These are phyloP conservation scores for Trichophaea hybrida DNA, from an alignment of 2,329 filamentous ascomycete species.

Conservation along the genomic window DNA sequence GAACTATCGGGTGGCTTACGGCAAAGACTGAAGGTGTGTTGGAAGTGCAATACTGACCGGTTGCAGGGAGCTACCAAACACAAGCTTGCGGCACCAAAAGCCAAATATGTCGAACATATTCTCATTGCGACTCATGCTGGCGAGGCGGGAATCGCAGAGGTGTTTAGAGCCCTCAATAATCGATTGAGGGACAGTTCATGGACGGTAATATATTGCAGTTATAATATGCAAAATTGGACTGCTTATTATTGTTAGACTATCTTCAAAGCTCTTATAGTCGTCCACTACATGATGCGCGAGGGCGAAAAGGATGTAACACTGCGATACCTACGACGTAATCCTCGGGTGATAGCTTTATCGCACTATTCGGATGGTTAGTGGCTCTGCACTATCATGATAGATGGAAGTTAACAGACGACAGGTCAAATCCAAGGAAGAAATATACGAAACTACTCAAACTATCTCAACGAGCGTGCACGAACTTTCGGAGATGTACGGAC, in stretches of 20 bases:
- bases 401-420: slow-evolving; percentile 31
- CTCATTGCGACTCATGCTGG: slow-evolving; percentile 87
- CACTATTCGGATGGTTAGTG: slow-evolving; percentile 76
- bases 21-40: not conserved
- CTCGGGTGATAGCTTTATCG: slow-evolving; percentile 72
- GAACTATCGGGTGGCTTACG: not conserved
- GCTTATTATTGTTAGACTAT: slow-evolving; percentile 36
- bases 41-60: slow-evolving; percentile 6
- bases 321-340: slow-evolving; percentile 66
- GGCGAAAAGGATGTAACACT: slow-evolving; percentile 80
- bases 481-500: slow-evolving; percentile 72
- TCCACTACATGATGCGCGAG: slow-evolving; percentile 95
- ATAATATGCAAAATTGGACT: not conserved
- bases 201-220: slow-evolving; percentile 49
- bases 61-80: slow-evolving; percentile 27
- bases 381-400: not conserved
- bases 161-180: slow-evolving; percentile 82
- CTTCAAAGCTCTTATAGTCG: slow-evolving; percentile 91
- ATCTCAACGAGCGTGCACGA: slow-evolving; percentile 66
- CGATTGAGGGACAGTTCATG: slow-evolving; percentile 90
- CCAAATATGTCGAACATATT: slow-evolving; percentile 98
- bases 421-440: slow-evolving; percentile 91
- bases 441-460: slow-evolving; percentile 80
- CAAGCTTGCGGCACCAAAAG: slow-evolving; percentile 82
- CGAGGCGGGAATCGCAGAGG: slow-evolving; percentile 86